Conservation (phyloP, 2,329 filamentous ascomycete species). For the Alternaria brassicae region DNA sequence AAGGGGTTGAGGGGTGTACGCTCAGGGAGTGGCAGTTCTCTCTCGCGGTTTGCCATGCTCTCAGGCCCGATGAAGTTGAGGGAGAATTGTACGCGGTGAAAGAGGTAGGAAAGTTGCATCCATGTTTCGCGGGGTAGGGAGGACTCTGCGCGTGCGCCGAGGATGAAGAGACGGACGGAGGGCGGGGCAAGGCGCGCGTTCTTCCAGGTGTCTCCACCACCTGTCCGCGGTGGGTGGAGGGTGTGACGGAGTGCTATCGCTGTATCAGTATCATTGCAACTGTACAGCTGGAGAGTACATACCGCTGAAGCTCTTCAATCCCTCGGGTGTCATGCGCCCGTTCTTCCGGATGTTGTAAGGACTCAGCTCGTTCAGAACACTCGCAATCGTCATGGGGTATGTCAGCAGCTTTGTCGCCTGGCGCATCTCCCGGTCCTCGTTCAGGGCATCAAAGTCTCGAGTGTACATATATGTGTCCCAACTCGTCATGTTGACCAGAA, state of each 20-base stretch:
- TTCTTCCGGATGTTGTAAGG: conserved; percentile 82
- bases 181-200: conserved; percentile 84
- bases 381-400: conserved; percentile 90
- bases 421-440: conserved; percentile 87
- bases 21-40: conserved; percentile 88
- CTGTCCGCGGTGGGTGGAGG: conserved; percentile 83
- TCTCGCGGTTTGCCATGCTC: conserved; percentile 91
- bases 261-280: conserved; percentile 17
- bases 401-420: conserved; percentile 93
- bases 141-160: conserved; percentile 96
- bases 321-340: conserved; percentile 82
- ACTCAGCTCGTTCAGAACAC: conserved; percentile 90
- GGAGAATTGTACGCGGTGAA: conserved; percentile 90
- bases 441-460: conserved; percentile 86
- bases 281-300: conserved; percentile 48
- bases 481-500: conserved; percentile 94
- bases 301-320: conserved; percentile 93
- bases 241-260: conserved; percentile 83
- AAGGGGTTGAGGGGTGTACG: conserved; percentile 88
- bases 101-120: conserved; percentile 92
- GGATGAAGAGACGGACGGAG: conserved; percentile 87
- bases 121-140: conserved; percentile 92
- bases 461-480: conserved; percentile 98
- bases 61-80: conserved; percentile 95
- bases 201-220: conserved; percentile 75